Evolutionary conservation across 2,329 filamentous ascomycete species (phyloP).

Genomic region (Coniochaeta sp.): DNA sequence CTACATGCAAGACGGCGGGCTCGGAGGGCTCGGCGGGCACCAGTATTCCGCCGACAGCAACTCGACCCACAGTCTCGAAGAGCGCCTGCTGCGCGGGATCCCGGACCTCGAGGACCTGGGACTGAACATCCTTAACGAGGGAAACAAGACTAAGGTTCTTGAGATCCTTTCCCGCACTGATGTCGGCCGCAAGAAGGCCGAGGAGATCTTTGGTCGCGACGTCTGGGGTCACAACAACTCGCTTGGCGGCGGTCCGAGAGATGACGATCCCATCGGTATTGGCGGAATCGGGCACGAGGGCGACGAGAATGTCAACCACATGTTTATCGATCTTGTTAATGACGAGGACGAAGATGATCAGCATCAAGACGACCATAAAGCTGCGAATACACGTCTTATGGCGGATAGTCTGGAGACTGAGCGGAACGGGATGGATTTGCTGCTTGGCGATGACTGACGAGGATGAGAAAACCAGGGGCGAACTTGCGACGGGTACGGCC

Average conservation of each 20-base stretch:
- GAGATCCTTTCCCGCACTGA: constrained; percentile 46
- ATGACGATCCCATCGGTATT: constrained; percentile 18
- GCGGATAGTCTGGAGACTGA: constrained; percentile 36
- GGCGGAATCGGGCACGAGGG: constrained; percentile 27
- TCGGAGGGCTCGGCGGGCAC: constrained; percentile 31
- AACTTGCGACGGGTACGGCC: background rate
- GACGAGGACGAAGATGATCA: constrained; percentile 36
- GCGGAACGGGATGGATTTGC: constrained; percentile 37
- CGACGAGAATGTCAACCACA: constrained; percentile 42
- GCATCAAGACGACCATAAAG: background rate
- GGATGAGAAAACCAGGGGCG: background rate
- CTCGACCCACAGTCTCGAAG: constrained; percentile 37
- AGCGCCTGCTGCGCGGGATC: constrained; percentile 36
- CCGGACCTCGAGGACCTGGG: constrained; percentile 26
- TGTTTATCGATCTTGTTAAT: constrained; percentile 50
- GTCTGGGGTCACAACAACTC: constrained; percentile 30
- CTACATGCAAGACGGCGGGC: constrained; percentile 27
- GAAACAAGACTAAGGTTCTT: constrained; percentile 41
- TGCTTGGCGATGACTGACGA: constrained; percentile 34
- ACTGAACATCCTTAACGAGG: constrained; percentile 35
- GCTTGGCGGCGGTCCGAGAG: constrained; percentile 5
- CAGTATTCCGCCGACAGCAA: constrained; percentile 32
- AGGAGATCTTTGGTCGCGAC: constrained; percentile 42
- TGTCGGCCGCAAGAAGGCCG: constrained; percentile 39
- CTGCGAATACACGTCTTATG: constrained; percentile 17